Base-by-base conservation (phyloP, 345 rosid species). In the Laguncularia racemosa region DNA sequence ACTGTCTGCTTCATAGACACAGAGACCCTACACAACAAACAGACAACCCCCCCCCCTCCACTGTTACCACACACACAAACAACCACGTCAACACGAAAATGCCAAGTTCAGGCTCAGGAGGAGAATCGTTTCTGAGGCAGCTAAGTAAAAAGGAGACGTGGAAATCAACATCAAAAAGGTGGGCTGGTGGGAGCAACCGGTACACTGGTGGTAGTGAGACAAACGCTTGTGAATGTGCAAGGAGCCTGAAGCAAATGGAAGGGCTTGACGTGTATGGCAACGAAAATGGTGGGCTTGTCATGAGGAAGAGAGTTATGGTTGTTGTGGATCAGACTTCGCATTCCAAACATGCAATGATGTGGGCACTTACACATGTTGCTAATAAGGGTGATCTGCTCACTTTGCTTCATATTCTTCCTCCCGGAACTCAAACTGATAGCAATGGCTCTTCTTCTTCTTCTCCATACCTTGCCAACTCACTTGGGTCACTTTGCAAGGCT, bases 261-360 rank as follows among this genome's bases (percentile, higher is more conserved):
- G 65, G 60, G 33, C 56, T 67, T 43, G 53, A 43, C 13, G 84
- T 84, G 91, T 91, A 79, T 44, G 84, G 84, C 58, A 62, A 75
- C 0, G 53, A 71, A 45, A 21, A 68, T 21, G 78, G 73, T 1
- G 89, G 81, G 28, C 20, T 64, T 57, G 73, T 58, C 10, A 60
- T 62, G 71, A 89, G 79, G 76, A 93, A 93, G 74, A 71, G 96
- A 54, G 97, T 89, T 65, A 87, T 87, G 99, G 97, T 87, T 16
- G 75, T 90, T 43, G 97, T 89, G 20, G 97, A 93, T 57, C 74
- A 87, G n/a, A 72, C 73, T 33, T 78, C 96, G 0, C 76, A 80
- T 52, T 82, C 96, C 0, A 87, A 78, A 70, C 95, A 93, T 74
- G 99, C 99, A 33, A 87, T 93, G 99, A 87, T 93, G 77, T 93